These are phyloP conservation scores for Candida anglica DNA, from an alignment of 805 yeast genomes.

Conservation along the genomic window DNA sequence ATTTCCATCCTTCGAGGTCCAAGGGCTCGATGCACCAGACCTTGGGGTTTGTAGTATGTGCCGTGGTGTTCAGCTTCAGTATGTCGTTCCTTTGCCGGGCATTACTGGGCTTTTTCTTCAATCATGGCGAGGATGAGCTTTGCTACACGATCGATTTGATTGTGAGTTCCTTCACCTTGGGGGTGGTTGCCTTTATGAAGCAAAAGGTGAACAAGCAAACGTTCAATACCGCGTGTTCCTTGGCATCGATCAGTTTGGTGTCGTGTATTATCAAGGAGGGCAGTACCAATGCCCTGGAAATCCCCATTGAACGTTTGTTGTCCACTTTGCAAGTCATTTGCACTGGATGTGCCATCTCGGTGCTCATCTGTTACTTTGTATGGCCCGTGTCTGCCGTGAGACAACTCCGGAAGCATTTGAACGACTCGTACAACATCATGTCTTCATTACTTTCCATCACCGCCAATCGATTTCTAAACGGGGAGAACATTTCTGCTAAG, in stretches of 20 bases:
- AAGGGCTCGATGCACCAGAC: constrained; percentile 81
- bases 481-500: constrained; percentile 38
- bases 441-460: constrained; percentile 45
- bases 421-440: constrained; percentile 49
- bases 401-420: constrained; percentile 42
- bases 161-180: constrained; percentile 53
- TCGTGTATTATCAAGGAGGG: constrained; percentile 75
- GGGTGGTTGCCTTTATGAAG: constrained; percentile 65
- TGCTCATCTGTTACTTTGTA: constrained; percentile 54
- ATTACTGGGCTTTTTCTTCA: constrained; percentile 43
- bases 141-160: constrained; percentile 54
- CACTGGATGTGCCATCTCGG: constrained; percentile 58
- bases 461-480: constrained; percentile 46
- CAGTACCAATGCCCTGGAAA: constrained; percentile 50
- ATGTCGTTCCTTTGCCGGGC: constrained; percentile 52
- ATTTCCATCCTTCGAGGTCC: constrained; percentile 78
- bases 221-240: constrained; percentile 77
- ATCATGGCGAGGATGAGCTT: constrained; percentile 41
- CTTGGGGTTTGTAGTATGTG: constrained; percentile 51
- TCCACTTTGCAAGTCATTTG: constrained; percentile 56
- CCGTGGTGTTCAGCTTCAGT: constrained; percentile 50
- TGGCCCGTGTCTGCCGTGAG: constrained; percentile 61
- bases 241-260: constrained; percentile 68
- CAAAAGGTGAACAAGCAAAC: constrained; percentile 63
- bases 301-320: constrained; percentile 52